Base-by-base conservation (phyloP, 805 yeast species). In the Metschnikowia kofuensis region DNA sequence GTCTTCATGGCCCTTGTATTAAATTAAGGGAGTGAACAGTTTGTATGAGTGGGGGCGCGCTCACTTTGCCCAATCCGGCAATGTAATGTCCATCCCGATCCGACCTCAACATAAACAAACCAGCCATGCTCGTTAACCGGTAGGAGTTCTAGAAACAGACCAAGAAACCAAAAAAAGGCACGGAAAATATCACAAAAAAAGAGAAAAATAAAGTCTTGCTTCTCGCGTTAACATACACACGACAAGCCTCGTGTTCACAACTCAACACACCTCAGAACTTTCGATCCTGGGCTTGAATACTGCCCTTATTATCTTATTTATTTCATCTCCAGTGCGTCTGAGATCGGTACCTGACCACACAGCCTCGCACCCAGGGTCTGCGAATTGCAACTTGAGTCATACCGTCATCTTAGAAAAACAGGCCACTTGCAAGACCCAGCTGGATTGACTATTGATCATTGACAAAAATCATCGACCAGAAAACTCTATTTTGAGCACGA, bases 91-190 rank as follows among this genome's bases (percentile, higher is more conserved):
- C 27, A 28, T 35, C 48, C 48, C 44, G 48, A 45, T 45, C 37
- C 40, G 48, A 29, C 14, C 35, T 10, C 15, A 30, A 28, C 28
- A 14, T 35, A 45, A 45, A 45, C 48, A 45, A 45, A 45, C 48
- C 48, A 45, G 48, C 48, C 44, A 45, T 37, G 44, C 48, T 36
- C 35, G 12, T 21, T 21, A 26, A 16, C 40, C 26, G 26, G 40
- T 31, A 13, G 30, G 29, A 27, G 29, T 37, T 27, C 15, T 10
- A 14, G 26, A 21, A 35, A 12, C 34, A 37, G n/a, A 16, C 12
- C 12, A 10, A 34, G 30, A 34, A 34, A 41, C 29, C 1, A 26
- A 32, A 32, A 30, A 15, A 40, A 40, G 4, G 21, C 21, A 21
- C 21, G 21, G 21, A 21, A 21, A 21, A 21, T 3, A 21, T 2